Base-by-base conservation (phyloP, 257 asterid genomes). In the Paulownia fortunei region DNA sequence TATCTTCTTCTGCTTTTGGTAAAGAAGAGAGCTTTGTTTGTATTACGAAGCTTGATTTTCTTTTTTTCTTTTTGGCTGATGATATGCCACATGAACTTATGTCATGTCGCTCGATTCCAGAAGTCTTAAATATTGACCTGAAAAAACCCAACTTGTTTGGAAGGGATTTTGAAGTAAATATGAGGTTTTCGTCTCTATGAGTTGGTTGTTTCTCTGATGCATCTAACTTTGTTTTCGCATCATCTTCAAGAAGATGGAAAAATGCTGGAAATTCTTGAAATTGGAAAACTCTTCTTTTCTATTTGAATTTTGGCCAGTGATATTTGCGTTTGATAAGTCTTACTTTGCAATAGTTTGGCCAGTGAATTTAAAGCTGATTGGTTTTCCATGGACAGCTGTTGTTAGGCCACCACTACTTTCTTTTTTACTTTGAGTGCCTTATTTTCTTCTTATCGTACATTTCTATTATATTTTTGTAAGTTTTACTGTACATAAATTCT, bases 31-130 rank as follows among this genome's bases (percentile, higher is more conserved):
- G n/a, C 36, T 42, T 64, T 39, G 2, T 23, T 66, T 66, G 64
- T 73, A 39, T 64, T 73, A 42, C 5, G 67, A 63, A 65, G 55
- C 52, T 64, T 41, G 9, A 3, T n/a, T 47, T 37, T 69, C n/a
- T n/a, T 36, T 3, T 9, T 74, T 61, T 26, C 16, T 30, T 34
- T 62, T 34, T n/a, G 66, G 67, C 42, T 21, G 49, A 70, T 70
- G 61, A 47, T 70, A 39, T 49, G 42, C 6, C 41, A 19, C 32
- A 15, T 41, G 27, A 54, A 70, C 11, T 32, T 70, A 36, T 42
- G 67, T 16, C 2, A 66, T 58, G 39, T 46, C 37, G 68, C 55
- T 30, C n/a, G 72, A 67, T 80, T 10, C 34, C 44, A 74, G n/a
- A 60, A 44, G 46, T 60, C 26, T 59, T 78, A 23, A 15, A 47